Evolutionary conservation across 208 protist genomes (phyloP), one percentile per base, ranked within the genome.

Genomic region (Balamuthia mandrillaris): DNA sequence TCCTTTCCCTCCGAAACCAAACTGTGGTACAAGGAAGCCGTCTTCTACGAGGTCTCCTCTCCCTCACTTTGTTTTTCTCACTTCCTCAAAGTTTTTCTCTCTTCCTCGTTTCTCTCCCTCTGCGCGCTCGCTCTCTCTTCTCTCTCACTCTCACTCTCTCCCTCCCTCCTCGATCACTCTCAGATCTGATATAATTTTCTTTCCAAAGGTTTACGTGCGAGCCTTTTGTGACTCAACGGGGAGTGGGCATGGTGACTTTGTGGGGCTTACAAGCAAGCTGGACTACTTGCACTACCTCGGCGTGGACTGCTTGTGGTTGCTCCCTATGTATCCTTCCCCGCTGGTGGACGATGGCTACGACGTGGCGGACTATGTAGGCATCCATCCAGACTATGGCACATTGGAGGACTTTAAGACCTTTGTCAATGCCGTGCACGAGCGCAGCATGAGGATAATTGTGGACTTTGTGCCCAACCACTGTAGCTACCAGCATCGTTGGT

Each of bases 331-430:
- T 44, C 70, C 86, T 5, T 90, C 85, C 9, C 90, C 90, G 9
- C 78, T 92, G 58, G 75, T 79, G 56, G 91, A 93, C 70, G 88
- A 93, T 79, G 91, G 91, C 60, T 93, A 93, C 74, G 91, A 93
- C 56, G 88, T 93, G 35, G 31, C 82, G 31, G 91, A 93, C 74
- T 93, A 93, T 54, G 79, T 84, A 37, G 84, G 79, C 47, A 87
- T 93, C 37, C 86, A 93, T 33, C 90, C 88, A 35, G 83, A 93
- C 52, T 93, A 90, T 78, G 91, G 91, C 1, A 91, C 29, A 44
- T 52, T 92, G 3, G 81, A 91, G 39, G 90, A 93, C 74, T 91
- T 93, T 58, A 78, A 90, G 75, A 79, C 79, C 31, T 66, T 93
- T 18, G 61, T 93, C 12, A 79, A 87, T 74, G 56, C 83, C 10